phyloP scores from a whole-genome alignment of 1,284 basidiomycete species.

The Tilletia indica region DNA sequence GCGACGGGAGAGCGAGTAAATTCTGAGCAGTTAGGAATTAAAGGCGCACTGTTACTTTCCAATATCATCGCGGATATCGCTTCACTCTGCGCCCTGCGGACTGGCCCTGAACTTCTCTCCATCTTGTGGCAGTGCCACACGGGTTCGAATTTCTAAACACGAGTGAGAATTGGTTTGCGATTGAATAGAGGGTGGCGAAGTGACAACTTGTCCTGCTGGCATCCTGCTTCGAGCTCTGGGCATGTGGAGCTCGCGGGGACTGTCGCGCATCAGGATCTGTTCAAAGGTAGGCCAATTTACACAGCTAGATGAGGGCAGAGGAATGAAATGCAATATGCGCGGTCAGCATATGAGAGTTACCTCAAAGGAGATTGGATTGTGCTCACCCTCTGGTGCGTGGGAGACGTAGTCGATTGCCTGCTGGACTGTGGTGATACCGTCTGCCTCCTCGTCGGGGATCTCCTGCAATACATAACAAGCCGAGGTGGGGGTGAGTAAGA shows the following conservation, averaged over 20 bases:
- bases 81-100: no score
- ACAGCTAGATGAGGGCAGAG: background rate
- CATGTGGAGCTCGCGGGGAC: no score
- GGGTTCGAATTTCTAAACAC: no score
- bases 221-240: no score
- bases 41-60: no score
- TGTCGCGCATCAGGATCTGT: no score
- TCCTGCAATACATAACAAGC: conserved; percentile 62
- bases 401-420: conserved; percentile 97
- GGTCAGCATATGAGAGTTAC: background rate
- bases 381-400: conserved; percentile 77
- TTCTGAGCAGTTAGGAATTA: background rate
- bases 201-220: no score
- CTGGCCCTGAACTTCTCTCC: background rate
- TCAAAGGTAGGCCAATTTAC: background rate
- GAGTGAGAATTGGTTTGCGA: no score
- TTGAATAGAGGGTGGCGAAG: no score
- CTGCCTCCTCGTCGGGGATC: conserved; percentile 98
- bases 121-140: no score
- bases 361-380: conserved; percentile 17
- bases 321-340: background rate
- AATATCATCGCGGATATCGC: no score
- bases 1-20: background rate
- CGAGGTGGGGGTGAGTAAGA: background rate
- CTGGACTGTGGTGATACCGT: conserved; percentile 89